These are phyloP conservation scores for Naematelia encephala DNA, from an alignment of 768 basidiomycete genomes.

Conservation along the genomic window DNA sequence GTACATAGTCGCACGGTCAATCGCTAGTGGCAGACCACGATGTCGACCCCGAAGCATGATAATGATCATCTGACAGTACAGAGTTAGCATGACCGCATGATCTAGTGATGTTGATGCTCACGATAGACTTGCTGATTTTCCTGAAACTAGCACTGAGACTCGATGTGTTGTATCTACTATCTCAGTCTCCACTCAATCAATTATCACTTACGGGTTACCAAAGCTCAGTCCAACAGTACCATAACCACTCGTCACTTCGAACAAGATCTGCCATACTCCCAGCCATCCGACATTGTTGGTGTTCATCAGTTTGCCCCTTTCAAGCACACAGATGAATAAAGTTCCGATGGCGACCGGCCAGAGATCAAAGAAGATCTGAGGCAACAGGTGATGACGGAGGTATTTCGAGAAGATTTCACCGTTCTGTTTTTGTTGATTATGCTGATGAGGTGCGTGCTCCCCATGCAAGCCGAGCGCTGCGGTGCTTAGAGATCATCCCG, in stretches of 20 bases:
- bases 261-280: conserved; percentile 18
- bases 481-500: not conserved
- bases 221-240: conserved; percentile 19
- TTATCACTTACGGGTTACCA: conserved; percentile 9
- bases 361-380: conserved; percentile 25
- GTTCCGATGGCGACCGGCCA: conserved; percentile 22
- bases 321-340: conserved; percentile 15
- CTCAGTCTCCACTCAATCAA: not conserved
- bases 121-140: conserved; percentile 3
- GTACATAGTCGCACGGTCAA: conserved; percentile 24
- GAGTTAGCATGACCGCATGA: not conserved
- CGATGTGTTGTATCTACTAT: conserved; percentile 7
- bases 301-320: conserved; percentile 8
- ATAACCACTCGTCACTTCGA: conserved; percentile 25
- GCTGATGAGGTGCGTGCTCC: conserved; percentile 3
- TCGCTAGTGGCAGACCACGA: conserved; percentile 20
- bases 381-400: conserved; percentile 21
- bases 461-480: conserved; percentile 7
- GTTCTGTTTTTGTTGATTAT: not conserved
- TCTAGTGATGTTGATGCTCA: not conserved
- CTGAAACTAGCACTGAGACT: conserved; percentile 13
- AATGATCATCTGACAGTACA: conserved; percentile 16
- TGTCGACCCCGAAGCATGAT: conserved; percentile 23
- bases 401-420: conserved; percentile 17
- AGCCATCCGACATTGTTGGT: conserved; percentile 17